A percentile compares a stretch with the other conserved stretches of the same genome.
phyloP scores from a whole-genome alignment of 1,284 basidiomycete species.

The Coriolopsis trogii region DNA sequence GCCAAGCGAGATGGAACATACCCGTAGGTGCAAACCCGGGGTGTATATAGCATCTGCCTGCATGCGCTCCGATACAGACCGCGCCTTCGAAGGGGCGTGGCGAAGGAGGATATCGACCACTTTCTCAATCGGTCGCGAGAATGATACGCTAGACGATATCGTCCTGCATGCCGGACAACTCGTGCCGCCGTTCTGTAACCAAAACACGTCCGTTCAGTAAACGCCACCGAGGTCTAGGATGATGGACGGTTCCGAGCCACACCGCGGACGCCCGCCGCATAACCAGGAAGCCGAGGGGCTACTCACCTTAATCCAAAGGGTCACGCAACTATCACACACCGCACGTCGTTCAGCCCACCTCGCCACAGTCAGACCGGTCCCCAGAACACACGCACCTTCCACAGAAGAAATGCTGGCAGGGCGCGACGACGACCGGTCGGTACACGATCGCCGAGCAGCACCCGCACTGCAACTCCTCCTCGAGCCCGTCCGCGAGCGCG shows the following conservation, averaged over 20 bases:
- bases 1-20: constrained; percentile 40
- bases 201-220: constrained; percentile 1
- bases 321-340: constrained; percentile 60
- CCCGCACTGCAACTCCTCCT: constrained; percentile 78
- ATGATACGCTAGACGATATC: constrained; percentile 62
- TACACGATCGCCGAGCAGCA: constrained; percentile 80
- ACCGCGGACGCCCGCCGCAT: not conserved
- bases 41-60: constrained; percentile 81
- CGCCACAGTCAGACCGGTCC: not conserved
- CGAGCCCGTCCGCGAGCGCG: constrained; percentile 60
- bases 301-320: constrained; percentile 79
- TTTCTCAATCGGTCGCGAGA: constrained; percentile 69
- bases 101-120: constrained; percentile 71
- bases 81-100: constrained; percentile 61
- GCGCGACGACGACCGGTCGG: constrained; percentile 72
- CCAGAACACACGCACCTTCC: constrained; percentile 60
- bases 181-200: constrained; percentile 73
- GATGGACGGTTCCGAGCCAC: not conserved
- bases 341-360: not conserved
- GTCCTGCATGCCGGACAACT: constrained; percentile 78
- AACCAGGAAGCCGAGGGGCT: not conserved
- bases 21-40: constrained; percentile 64
- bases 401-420: constrained; percentile 85
- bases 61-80: constrained; percentile 64
- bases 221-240: not conserved